phyloP scores from a whole-genome alignment of 75 land plant genomes.

The Sequoia sempervirens region DNA sequence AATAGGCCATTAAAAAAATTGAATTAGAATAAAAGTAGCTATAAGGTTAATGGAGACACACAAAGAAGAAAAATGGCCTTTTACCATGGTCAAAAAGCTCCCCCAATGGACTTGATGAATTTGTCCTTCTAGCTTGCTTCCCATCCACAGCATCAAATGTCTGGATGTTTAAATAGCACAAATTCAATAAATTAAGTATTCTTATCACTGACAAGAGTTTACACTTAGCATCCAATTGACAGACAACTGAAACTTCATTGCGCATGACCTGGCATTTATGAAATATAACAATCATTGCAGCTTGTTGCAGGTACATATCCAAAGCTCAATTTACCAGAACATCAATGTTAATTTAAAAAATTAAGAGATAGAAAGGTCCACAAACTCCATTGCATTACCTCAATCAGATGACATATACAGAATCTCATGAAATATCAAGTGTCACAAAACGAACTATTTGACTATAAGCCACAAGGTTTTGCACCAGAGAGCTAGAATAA shows the following conservation, averaged over 20 bases:
- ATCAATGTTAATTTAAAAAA: background rate
- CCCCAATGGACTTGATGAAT: slow-evolving; percentile 97
- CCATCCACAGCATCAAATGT: slow-evolving; percentile 99
- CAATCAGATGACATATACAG: background rate
- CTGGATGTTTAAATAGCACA: slow-evolving; percentile 25
- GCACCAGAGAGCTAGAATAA: background rate
- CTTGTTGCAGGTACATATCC: background rate
- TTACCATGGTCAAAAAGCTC: slow-evolving; percentile 99
- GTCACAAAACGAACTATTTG: background rate
- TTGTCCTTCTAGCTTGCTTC: slow-evolving; percentile 97
- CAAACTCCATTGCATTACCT: background rate
- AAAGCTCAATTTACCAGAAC: background rate
- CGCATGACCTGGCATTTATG: background rate
- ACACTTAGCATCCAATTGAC: background rate
- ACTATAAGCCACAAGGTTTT: background rate
- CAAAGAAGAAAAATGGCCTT: background rate
- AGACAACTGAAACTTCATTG: background rate
- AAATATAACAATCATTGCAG: background rate
- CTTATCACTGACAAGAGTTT: background rate
- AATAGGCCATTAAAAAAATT: slow-evolving; percentile 7
- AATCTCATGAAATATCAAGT: background rate
- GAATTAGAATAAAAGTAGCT: background rate
- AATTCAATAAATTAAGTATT: background rate
- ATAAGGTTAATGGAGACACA: background rate
- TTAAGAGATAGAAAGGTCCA: background rate